Conservation (phyloP, 2,329 filamentous ascomycete species). For the Apiospora kogelbergensis region DNA sequence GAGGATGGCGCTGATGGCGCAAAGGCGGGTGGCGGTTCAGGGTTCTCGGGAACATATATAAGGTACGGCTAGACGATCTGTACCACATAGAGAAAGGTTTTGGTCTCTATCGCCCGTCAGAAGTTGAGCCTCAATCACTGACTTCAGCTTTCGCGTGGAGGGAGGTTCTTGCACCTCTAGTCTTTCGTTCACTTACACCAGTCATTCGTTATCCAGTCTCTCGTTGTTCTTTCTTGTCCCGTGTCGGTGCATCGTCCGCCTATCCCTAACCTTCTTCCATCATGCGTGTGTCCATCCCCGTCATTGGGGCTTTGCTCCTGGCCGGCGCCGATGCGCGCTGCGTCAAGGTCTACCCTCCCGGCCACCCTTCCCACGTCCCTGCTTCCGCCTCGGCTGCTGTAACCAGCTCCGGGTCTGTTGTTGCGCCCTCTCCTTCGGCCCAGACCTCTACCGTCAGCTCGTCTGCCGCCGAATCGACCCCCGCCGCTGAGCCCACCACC, state of each 20-base stretch:
- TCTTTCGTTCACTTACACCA: slow-evolving; percentile 8
- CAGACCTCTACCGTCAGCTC: background rate
- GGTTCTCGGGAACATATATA: background rate
- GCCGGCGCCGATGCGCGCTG: slow-evolving; percentile 11
- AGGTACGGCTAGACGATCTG: background rate
- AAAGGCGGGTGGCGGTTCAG: background rate
- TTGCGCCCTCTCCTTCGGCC: background rate
- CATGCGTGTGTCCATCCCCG: slow-evolving; percentile 4
- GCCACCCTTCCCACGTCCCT: slow-evolving; percentile 3
- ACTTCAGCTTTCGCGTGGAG: slow-evolving; percentile 3
- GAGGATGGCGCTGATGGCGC: background rate
- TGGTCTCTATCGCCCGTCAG: slow-evolving; percentile 2
- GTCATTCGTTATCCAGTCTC: slow-evolving; percentile 10
- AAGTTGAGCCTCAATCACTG: slow-evolving; percentile 8
- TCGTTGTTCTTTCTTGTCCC: background rate
- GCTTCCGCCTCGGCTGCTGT: background rate
- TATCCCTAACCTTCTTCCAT: background rate
- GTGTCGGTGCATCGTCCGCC: background rate
- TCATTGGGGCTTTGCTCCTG: slow-evolving; percentile 10
- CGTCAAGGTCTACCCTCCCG: background rate
- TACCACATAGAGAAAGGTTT: background rate
- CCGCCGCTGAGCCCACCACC: background rate
- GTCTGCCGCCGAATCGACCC: background rate
- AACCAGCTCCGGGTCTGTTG: background rate
- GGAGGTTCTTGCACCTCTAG: slow-evolving; percentile 4